phyloP scores from a whole-genome alignment of 2,329 filamentous ascomycete species.

The Parasarocladium wereldwijsianum region DNA sequence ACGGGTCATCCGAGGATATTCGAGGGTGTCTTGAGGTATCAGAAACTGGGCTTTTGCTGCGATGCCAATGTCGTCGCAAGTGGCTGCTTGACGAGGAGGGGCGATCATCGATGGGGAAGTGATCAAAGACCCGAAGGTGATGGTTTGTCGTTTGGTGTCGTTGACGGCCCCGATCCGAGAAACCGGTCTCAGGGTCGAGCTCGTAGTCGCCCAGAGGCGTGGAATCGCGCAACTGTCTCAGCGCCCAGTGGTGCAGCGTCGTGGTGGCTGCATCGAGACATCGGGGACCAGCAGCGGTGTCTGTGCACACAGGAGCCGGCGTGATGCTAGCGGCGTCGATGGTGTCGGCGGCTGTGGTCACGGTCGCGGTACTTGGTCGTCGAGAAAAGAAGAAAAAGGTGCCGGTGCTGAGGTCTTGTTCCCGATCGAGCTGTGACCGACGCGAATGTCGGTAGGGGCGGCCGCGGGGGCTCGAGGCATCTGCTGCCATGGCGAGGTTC shows the following conservation, averaged over 20 bases:
- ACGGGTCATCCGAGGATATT: slow-evolving; percentile 11
- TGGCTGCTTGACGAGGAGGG: slow-evolving; percentile 15
- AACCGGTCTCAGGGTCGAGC: slow-evolving; percentile 2
- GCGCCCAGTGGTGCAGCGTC: slow-evolving; percentile 4
- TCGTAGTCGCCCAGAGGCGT: too few relatives aligned
- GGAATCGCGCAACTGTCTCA: slow-evolving; percentile 3
- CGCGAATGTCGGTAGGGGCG: too few relatives aligned
- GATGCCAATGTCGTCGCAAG: slow-evolving; percentile 6
- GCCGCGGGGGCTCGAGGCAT: too few relatives aligned
- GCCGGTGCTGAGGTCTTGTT: too few relatives aligned
- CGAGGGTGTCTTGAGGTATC: slow-evolving; percentile 10
- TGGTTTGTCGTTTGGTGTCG: slow-evolving; percentile 9
- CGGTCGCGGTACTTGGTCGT: slow-evolving; percentile 5
- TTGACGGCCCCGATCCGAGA: slow-evolving; percentile 4
- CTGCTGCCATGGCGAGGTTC: too few relatives aligned
- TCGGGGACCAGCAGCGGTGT: background rate
- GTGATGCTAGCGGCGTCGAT: slow-evolving; percentile 4
- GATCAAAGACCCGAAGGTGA: slow-evolving; percentile 10
- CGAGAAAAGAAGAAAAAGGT: slow-evolving; percentile 7
- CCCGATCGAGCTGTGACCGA: too few relatives aligned
- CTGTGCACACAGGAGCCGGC: slow-evolving; percentile 3
- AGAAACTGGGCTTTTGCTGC: slow-evolving; percentile 8
- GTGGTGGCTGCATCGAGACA: slow-evolving; percentile 3
- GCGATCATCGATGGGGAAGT: slow-evolving; percentile 9
- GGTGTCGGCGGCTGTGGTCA: slow-evolving; percentile 2